A percentile compares a stretch with the other conserved stretches of the same genome.
These are phyloP conservation scores for Phytopythium delawarense DNA, from an alignment of 352 stramenopile species.

Conservation along the genomic window DNA sequence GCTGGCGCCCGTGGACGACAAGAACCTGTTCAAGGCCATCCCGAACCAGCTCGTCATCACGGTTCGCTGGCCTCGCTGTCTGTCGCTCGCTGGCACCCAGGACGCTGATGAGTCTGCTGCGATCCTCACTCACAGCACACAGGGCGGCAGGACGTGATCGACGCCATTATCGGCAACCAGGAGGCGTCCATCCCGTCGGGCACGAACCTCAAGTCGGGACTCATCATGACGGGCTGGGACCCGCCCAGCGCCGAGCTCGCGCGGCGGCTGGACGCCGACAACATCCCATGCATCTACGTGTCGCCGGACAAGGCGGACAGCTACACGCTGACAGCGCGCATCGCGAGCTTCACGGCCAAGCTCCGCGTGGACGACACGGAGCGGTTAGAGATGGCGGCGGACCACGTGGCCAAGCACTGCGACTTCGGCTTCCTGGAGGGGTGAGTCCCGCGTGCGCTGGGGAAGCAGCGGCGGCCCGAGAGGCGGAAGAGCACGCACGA, in stretches of 20 bases:
- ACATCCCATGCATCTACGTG: slow-evolving; percentile 87
- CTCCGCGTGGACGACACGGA: slow-evolving; percentile 68
- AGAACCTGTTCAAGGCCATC: slow-evolving; percentile 84
- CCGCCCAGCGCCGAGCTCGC: slow-evolving; percentile 63
- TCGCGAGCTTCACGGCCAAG: slow-evolving; percentile 82
- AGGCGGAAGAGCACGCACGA: not conserved
- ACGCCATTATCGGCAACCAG: slow-evolving; percentile 84
- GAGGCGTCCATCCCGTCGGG: slow-evolving; percentile 60
- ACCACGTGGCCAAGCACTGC: slow-evolving; percentile 79
- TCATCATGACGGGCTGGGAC: slow-evolving; percentile 85
- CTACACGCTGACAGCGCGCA: slow-evolving; percentile 80
- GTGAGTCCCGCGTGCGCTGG: slow-evolving; percentile 8
- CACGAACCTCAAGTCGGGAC: slow-evolving; percentile 61
- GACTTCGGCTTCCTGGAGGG: slow-evolving; percentile 72
- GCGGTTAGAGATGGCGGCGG: slow-evolving; percentile 70
- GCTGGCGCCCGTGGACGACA: slow-evolving; percentile 66
- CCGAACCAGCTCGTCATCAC: slow-evolving; percentile 85
- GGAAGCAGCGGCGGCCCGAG: not conserved
- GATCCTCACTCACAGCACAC: slow-evolving; percentile 45
- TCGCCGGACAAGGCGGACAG: slow-evolving; percentile 79
- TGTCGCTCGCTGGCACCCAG: slow-evolving; percentile 9
- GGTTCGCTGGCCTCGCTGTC: slow-evolving; percentile 22
- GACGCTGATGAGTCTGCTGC: not conserved
- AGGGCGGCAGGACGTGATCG: slow-evolving; percentile 76
- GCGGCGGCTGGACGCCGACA: slow-evolving; percentile 66